Percentiles rank a stretch among this genome's conserved stretches.
phyloP scores from a whole-genome alignment of 2,329 filamentous ascomycete genomes.

The Penicillium sp. region DNA sequence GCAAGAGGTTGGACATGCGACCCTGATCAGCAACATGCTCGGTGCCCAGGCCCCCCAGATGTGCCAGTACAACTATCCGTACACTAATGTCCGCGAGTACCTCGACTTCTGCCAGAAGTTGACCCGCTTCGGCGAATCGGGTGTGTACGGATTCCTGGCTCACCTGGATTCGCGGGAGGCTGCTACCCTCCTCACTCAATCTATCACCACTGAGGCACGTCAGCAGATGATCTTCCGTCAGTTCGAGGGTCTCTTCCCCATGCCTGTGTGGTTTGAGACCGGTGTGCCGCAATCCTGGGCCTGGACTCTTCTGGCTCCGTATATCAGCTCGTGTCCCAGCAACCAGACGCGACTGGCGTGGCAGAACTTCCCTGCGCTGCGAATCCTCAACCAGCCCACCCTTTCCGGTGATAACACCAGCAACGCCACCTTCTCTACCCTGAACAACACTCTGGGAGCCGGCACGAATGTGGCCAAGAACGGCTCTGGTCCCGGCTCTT shows the following conservation, averaged over 20 bases:
- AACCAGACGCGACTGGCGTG: slow-evolving; percentile 71
- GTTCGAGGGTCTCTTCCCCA: slow-evolving; percentile 72
- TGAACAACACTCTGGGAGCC: slow-evolving; percentile 56
- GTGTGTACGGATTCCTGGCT: slow-evolving; percentile 74
- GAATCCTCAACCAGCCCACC: slow-evolving; percentile 72
- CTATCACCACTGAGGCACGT: slow-evolving; percentile 71
- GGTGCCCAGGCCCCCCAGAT: slow-evolving; percentile 65
- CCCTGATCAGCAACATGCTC: slow-evolving; percentile 71
- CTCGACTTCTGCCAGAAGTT: slow-evolving; percentile 81
- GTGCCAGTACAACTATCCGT: slow-evolving; percentile 80
- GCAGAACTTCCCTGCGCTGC: slow-evolving; percentile 76
- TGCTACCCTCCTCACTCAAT: slow-evolving; percentile 67
- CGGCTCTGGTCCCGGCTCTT: slow-evolving; percentile 48
- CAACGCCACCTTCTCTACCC: slow-evolving; percentile 49
- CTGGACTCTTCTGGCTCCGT: slow-evolving; percentile 76
- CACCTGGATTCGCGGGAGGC: slow-evolving; percentile 73
- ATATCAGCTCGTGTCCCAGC: slow-evolving; percentile 70
- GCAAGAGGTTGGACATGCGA: slow-evolving; percentile 74
- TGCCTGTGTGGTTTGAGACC: slow-evolving; percentile 76
- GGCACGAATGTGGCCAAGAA: slow-evolving; percentile 37
- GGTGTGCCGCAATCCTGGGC: slow-evolving; percentile 80
- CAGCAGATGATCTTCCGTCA: slow-evolving; percentile 84
- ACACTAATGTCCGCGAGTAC: slow-evolving; percentile 67
- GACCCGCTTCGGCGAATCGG: slow-evolving; percentile 74
- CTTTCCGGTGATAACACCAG: slow-evolving; percentile 31